Evolutionary conservation across 2,329 filamentous ascomycete species (phyloP), one percentile per base, ranked within the genome.

Genomic region (Colletotrichum tabaci): DNA sequence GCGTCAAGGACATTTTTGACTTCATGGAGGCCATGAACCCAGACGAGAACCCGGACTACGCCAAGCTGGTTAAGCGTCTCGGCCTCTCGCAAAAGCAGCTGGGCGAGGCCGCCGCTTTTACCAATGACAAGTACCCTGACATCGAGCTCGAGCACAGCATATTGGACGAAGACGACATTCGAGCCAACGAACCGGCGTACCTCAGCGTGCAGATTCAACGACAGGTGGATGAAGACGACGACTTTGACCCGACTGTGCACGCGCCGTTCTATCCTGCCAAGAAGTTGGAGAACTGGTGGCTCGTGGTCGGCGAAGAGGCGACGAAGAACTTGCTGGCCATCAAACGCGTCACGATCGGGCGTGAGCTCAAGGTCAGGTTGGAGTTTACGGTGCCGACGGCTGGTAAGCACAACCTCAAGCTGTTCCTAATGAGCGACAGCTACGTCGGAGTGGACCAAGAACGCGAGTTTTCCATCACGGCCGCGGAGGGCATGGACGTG

Each of bases 1-100:
- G 91, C 74, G 93, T 99, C 85, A 95, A 94, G 77, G 96, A 98
- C 77, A 92, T 99, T 75, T 96, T 97, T 77, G 95, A 98, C 79
- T 98, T 99, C 84, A 98, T 98, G 93, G 96, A 98, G 76, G 93
- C 94, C 74, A 99, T 99, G 96, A 96, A 98, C 80, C 95, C 96
- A 2, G 92, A 94, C 2, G 96, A 98, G 82, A 98, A 98, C 81
- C 85, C 93, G 50, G 88, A 97, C 74, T 96, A 98, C 80, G 88
- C 88, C 57, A 87, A 89, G 42, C 87, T 99, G 42, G 88, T 98
- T 74, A 92, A 94, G 79, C 89, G 91, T 4, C 88, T 99, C 49
- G 91, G 91, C 9, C 87, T 99, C 52, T 91, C 91, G 66, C 94
- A 97, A 81, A 89, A 87, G 67, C 95, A 99, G 80, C 87, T 99